Conservation (phyloP, 805 yeast species). For the Ogataea sp. region DNA sequence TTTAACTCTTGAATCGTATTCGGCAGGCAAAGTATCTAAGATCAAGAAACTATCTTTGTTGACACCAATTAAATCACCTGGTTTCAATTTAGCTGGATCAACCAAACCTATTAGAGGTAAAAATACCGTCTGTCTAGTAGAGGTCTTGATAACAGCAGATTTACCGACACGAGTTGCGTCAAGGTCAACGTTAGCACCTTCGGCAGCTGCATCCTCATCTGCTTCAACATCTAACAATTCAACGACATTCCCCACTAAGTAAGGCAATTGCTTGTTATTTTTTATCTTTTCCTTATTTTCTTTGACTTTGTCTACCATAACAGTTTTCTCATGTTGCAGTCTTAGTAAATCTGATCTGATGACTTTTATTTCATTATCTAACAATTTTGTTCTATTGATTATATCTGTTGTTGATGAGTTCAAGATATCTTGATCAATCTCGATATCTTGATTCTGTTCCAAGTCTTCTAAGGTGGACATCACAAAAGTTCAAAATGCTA, state of each 20-base stretch:
- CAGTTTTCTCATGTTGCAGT: constrained; percentile 83
- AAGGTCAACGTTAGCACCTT: constrained; percentile 91
- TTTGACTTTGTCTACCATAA: constrained; percentile 88
- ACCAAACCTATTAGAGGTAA: constrained; percentile 94
- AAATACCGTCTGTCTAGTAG: constrained; percentile 95
- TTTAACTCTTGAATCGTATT: constrained; percentile 94
- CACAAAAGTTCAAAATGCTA: background rate
- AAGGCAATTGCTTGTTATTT: constrained; percentile 92
- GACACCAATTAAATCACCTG: constrained; percentile 97
- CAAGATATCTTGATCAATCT: constrained; percentile 76
- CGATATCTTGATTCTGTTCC: constrained; percentile 48
- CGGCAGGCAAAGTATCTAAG: constrained; percentile 91
- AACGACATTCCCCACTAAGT: constrained; percentile 92
- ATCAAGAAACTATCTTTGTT: constrained; percentile 93
- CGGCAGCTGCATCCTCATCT: constrained; percentile 73
- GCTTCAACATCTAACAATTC: constrained; percentile 86
- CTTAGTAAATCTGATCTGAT: constrained; percentile 90
- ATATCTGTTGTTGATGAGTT: constrained; percentile 74
- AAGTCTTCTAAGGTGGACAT: constrained; percentile 87
- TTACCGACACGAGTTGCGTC: constrained; percentile 89
- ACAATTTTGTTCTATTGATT: constrained; percentile 72
- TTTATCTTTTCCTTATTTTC: constrained; percentile 95
- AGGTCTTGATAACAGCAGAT: constrained; percentile 97
- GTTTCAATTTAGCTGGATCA: constrained; percentile 83
- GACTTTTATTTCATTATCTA: constrained; percentile 93